Conservation (phyloP, 768 basidiomycete species). For the Pisolithus tinctorius region DNA sequence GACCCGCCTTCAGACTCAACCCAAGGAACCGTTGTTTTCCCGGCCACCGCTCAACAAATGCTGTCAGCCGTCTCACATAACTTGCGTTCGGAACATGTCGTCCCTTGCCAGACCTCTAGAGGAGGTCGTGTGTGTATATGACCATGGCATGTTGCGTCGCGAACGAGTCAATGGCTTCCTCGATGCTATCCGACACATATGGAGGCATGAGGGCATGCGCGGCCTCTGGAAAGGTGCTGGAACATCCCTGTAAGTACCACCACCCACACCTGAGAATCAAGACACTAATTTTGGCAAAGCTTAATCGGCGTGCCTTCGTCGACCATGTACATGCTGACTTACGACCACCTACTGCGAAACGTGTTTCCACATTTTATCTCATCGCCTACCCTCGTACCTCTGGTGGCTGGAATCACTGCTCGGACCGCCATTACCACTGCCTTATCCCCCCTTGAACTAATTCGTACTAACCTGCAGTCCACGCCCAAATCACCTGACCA, state of each 20-base stretch:
- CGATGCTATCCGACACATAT: slow-evolving; percentile 77
- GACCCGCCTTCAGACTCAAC: slow-evolving; percentile 92
- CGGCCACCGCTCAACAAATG: slow-evolving; percentile 52
- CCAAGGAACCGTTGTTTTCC: slow-evolving; percentile 47
- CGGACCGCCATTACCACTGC: slow-evolving; percentile 74
- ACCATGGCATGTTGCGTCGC: slow-evolving; percentile 59
- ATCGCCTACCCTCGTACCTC: slow-evolving; percentile 50
- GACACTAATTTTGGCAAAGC: slow-evolving; percentile 31
- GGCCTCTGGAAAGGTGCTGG: slow-evolving; percentile 96
- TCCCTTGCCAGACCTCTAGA: slow-evolving; percentile 58
- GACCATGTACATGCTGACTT: slow-evolving; percentile 92
- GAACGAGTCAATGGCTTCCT: slow-evolving; percentile 80
- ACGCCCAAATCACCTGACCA: slow-evolving; percentile 64
- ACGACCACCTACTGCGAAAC: slow-evolving; percentile 75
- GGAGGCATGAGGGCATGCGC: slow-evolving; percentile 70
- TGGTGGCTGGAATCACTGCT: slow-evolving; percentile 77
- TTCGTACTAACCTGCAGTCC: slow-evolving; percentile 91
- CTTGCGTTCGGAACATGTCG: slow-evolving; percentile 74
- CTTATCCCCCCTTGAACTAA: slow-evolving; percentile 83
- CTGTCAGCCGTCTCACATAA: slow-evolving; percentile 52
- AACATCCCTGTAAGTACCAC: slow-evolving; percentile 66
- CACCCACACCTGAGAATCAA: background rate
- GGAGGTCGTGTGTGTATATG: slow-evolving; percentile 75
- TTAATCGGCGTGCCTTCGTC: slow-evolving; percentile 89
- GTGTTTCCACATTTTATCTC: slow-evolving; percentile 57